Base-by-base conservation (phyloP, 2,329 filamentous ascomycete genomes). In the Pestalotiopsis sp. region DNA sequence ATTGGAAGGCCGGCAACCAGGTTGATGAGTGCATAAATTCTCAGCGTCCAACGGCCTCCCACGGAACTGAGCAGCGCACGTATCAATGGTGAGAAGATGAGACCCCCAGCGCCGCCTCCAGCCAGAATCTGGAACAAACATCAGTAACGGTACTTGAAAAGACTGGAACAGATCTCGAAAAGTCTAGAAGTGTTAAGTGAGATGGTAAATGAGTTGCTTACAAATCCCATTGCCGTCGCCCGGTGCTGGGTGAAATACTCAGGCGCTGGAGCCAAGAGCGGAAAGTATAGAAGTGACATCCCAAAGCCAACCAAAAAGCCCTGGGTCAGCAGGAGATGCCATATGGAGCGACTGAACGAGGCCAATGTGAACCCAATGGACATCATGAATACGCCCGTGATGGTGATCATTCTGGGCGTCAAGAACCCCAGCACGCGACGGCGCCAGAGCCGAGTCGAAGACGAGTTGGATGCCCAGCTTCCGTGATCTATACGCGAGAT, bases 201-300 rank as follows among this genome's bases (percentile, higher is more conserved):
- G 13, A n/a, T 39, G 3, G 23, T 13, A 9, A 64, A 31, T 27
- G 11, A 41, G 13, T 13, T n/a, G 77, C 77, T 72, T 70, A 81
- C 79, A 64, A 85, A 79, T 0, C 82, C 83, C 77, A 85, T 82
- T 2, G 83, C 83, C 4, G 80, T 80, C 2, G 83, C 84, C 6
- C 82, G 80, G 69, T 83, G 82, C n/a, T 76, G 78, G 41, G 77
- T 80, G 70, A 86, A 86, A 71, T 85, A 87, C 72, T 86, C 84
- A 0, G 84, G 83, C 11, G 84, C 82, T 3, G 83, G 81, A 14
- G 79, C 80, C 3, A 85, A 73, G 36, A 86, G 77, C 9, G 82
- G 80, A 66, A 82, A 83, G 67, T 82, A 82, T 25, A 84, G 68
- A 49, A 85, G 74, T 12, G 81, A 84, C 72, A 79, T 80, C n/a